Conservation (phyloP, 2,329 filamentous ascomycete species). For the Xylaria arbuscula region DNA sequence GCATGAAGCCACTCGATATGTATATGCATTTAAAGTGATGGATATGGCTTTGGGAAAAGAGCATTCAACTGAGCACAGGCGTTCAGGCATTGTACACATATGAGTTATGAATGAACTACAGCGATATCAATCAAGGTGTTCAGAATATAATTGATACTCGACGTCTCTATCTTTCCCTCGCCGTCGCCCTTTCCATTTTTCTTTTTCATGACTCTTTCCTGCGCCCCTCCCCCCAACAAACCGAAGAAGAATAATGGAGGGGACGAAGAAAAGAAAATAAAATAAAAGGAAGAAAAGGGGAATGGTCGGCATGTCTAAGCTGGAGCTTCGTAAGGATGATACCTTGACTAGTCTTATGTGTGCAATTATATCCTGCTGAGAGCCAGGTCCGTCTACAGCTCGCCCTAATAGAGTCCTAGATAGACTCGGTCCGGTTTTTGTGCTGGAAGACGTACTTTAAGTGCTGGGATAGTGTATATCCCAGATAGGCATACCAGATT, state of each 20-base stretch:
- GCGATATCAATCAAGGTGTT: not conserved
- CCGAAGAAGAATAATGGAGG: too few relatives aligned
- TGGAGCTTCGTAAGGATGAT: too few relatives aligned
- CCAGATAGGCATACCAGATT: not conserved
- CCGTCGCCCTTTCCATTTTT: not conserved
- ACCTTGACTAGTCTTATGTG: too few relatives aligned
- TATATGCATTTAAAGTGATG: not conserved
- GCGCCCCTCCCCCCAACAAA: too few relatives aligned
- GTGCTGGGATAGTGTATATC: too few relatives aligned
- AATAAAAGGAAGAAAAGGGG: not conserved
- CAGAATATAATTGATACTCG: too few relatives aligned
- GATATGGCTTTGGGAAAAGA: not conserved
- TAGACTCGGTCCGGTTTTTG: not conserved
- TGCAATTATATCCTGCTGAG: not conserved
- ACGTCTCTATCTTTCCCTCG: not conserved
- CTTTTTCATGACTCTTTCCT: not conserved
- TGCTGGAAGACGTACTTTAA: too few relatives aligned
- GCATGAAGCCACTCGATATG: not conserved
- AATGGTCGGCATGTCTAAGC: too few relatives aligned
- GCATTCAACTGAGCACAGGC: constrained; percentile 19
- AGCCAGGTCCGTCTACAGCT: not conserved
- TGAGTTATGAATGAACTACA: not conserved
- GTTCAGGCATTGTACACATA: constrained; percentile 19
- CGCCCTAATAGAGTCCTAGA: not conserved
- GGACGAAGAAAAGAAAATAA: not conserved